Evolutionary conservation across 2,329 filamentous ascomycete genomes (phyloP).

Genomic region (Colletotrichum euphorbiae): DNA sequence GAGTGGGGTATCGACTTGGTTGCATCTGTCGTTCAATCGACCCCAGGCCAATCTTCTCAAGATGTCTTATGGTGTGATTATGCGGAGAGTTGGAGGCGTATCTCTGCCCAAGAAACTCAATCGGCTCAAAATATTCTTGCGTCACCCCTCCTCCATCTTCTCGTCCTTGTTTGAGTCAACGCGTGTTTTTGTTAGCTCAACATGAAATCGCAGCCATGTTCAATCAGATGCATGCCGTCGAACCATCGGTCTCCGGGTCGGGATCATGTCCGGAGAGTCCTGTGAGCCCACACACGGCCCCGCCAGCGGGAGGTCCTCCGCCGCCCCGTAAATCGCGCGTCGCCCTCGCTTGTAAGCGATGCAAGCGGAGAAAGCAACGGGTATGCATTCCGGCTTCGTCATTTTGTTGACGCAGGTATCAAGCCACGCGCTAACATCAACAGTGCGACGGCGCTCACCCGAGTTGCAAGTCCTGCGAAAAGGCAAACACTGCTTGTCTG

Average conservation of each 20-base stretch:
- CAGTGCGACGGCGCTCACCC: slow-evolving; percentile 45
- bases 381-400: slow-evolving; percentile 18
- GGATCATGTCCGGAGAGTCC: slow-evolving; percentile 26
- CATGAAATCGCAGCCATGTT: slow-evolving; percentile 22
- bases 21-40: not conserved
- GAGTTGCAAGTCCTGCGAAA: slow-evolving; percentile 43
- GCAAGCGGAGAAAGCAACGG: slow-evolving; percentile 45
- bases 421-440: not conserved
- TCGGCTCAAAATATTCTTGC: slow-evolving; percentile 34
- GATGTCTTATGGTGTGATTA: not conserved
- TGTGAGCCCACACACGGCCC: slow-evolving; percentile 29
- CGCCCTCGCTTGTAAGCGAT: slow-evolving; percentile 44
- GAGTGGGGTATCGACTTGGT: too few species aligned
- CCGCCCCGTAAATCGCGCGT: slow-evolving; percentile 42
- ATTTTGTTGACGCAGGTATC: too few species aligned
- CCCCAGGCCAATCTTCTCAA: not conserved
- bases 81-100: not conserved
- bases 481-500: slow-evolving; percentile 41
- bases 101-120: not conserved
- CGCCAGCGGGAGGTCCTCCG: not conserved
- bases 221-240: not conserved
- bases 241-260: not conserved
- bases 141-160: not conserved
- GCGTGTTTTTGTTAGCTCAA: not conserved
- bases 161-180: not conserved